Base-by-base conservation (phyloP, 2,329 filamentous ascomycete genomes). In the Atkinsonella texensis region DNA sequence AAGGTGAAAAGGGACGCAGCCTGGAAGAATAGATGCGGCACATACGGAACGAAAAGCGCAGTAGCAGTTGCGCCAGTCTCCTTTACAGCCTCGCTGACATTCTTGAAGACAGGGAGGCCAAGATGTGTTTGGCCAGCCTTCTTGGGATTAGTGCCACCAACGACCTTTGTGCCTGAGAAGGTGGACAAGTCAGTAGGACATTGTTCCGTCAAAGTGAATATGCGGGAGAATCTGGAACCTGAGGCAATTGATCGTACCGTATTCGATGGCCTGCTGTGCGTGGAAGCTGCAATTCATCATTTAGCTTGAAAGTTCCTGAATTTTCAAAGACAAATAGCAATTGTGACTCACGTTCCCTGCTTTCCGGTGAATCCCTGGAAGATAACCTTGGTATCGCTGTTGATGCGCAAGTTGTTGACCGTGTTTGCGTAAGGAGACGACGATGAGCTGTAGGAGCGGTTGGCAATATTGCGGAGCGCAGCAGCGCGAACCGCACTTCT, bases 111-210 rank as follows among this genome's bases (percentile, higher is more conserved):
- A 54, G 93, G 93, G 61, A 86, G 85, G 68, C 83, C 89, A 57
- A 98, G 83, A 73, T 98, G 93, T 68, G 82, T 84, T 64, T 81
- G 74, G 66, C 93, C 93, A 59, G 93, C 93, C 79, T 98, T 98
- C 81, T 95, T 97, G 68, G 93, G 93, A 77, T 97, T 97, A 66
- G 91, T 97, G 68, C 93, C 93, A 70, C 93, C 93, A 60, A 98
- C 89, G 60, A 98, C 89, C 70, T 95, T 91, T 63, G 93, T 98
- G 70, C 91, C 89, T 94, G 53, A 35, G 56, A 5, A 6, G 9
- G 50, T 18, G 31, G 48, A 35, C 49, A 51, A 54, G 55, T 67
- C 53, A 67, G 65, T 53, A 10, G 1, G 2, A 7, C 10, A 38
- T 32, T 18, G 15, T 33, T 17, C 10, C 42, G 7, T 20, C 32